phyloP scores from a whole-genome alignment of 1,284 basidiomycete genomes.

The Ustilago shanxiensis region DNA sequence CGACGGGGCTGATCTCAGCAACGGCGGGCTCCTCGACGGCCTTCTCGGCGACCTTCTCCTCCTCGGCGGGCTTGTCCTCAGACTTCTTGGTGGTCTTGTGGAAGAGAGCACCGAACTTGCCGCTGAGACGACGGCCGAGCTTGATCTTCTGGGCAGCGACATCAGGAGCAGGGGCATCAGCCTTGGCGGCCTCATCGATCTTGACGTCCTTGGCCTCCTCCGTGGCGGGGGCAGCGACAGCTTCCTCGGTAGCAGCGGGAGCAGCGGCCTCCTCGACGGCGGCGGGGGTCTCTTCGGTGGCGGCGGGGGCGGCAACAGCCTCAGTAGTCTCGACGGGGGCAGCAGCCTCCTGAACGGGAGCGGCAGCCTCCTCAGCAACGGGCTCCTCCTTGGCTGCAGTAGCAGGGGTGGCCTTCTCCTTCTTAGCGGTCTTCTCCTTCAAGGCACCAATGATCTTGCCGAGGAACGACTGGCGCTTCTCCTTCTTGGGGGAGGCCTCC shows the following conservation, averaged over 20 bases:
- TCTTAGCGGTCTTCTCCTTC: conserved; percentile 59
- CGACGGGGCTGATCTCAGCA: conserved; percentile 27
- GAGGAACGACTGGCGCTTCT: conserved; percentile 61
- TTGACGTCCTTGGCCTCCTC: conserved; percentile 57
- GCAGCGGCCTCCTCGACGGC: conserved; percentile 32
- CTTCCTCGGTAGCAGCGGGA: conserved; percentile 29
- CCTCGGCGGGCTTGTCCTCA: conserved; percentile 39
- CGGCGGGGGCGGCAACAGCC: conserved; percentile 26
- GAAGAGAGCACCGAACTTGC: conserved; percentile 62
- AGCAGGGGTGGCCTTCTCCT: conserved; percentile 40
- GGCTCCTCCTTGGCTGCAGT: conserved; percentile 40
- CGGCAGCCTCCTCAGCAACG: conserved; percentile 42
- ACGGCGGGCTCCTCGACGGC: conserved; percentile 24
- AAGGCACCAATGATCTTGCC: conserved; percentile 55
- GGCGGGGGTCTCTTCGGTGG: conserved; percentile 37
- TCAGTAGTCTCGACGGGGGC: conserved; percentile 30
- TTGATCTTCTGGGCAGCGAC: conserved; percentile 59
- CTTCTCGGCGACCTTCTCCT: conserved; percentile 41
- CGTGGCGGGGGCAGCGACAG: conserved; percentile 20
- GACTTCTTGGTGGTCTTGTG: conserved; percentile 56
- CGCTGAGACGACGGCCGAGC: conserved; percentile 59
- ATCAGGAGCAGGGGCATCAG: conserved; percentile 50
- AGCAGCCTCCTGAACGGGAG: conserved; percentile 36
- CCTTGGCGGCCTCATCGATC: conserved; percentile 61
- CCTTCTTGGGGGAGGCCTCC: conserved; percentile 61